phyloP scores from a whole-genome alignment of 768 basidiomycete species.

The Chalciporus pseudorubinellus region DNA sequence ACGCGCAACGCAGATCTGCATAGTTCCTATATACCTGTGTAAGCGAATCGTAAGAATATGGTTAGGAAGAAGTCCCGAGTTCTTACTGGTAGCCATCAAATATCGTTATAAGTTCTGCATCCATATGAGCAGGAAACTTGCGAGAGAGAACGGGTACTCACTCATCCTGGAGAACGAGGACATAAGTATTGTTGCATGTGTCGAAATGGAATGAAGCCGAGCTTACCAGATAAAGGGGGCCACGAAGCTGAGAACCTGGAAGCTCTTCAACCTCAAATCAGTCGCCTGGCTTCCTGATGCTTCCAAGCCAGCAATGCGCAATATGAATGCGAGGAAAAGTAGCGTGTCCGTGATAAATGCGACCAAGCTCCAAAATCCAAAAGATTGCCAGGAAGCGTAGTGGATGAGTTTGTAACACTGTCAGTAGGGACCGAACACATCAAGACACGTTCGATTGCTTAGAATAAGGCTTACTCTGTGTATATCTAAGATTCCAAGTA shows the following conservation, averaged over 20 bases:
- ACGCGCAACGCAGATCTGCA: conserved; percentile 90
- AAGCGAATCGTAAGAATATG: background rate
- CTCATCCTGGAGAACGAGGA: conserved; percentile 63
- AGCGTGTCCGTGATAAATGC: conserved; percentile 71
- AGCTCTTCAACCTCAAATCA: conserved; percentile 60
- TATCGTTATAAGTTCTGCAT: conserved; percentile 69
- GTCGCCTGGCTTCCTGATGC: conserved; percentile 34
- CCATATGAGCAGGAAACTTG: background rate
- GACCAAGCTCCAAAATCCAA: conserved; percentile 76
- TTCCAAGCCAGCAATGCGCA: conserved; percentile 62
- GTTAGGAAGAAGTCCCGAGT: background rate
- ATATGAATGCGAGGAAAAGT: conserved; percentile 66
- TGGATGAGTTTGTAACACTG: conserved; percentile 70
- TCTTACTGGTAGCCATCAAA: conserved; percentile 78
- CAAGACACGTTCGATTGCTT: background rate
- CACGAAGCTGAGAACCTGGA: conserved; percentile 86
- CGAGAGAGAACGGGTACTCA: conserved; percentile 31
- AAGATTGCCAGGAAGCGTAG: conserved; percentile 77
- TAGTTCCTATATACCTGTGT: conserved; percentile 77
- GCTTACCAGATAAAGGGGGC: conserved; percentile 84
- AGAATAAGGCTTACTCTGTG: conserved; percentile 17
- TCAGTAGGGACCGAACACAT: background rate
- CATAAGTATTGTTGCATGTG: background rate
- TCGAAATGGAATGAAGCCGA: background rate
- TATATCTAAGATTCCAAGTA: conserved; percentile 15